Conservation (phyloP, 768 basidiomycete genomes). For the Solioccasus polychromus region DNA sequence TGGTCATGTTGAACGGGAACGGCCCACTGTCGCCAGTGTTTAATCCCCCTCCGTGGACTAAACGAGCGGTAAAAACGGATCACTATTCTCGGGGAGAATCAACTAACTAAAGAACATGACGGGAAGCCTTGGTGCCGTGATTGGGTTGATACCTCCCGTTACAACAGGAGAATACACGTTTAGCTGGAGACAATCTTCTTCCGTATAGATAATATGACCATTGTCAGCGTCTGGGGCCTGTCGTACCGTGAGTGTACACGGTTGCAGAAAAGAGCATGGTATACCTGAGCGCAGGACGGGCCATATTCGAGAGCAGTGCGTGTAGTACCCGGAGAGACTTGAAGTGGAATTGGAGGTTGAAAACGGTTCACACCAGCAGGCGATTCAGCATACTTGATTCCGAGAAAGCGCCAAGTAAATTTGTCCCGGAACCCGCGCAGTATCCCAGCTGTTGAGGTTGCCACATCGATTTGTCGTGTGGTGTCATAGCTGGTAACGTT, state of each 20-base stretch:
- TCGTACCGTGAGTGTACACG: background rate
- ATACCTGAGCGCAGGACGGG: constrained; percentile 18
- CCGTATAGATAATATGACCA: constrained; percentile 3
- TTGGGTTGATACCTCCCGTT: background rate
- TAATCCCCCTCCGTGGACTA: constrained; percentile 21
- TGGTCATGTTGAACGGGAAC: constrained; percentile 21
- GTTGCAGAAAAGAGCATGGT: too few relatives aligned
- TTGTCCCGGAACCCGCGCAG: constrained; percentile 18
- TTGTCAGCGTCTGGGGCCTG: constrained; percentile 17
- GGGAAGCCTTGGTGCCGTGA: constrained; percentile 8
- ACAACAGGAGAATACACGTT: constrained; percentile 18
- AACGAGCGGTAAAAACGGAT: background rate
- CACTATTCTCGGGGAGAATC: too few relatives aligned
- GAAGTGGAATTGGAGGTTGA: constrained; percentile 10
- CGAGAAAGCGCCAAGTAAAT: constrained; percentile 18
- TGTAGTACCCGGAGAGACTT: constrained; percentile 1
- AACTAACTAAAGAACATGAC: constrained; percentile 20
- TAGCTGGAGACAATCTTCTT: constrained; percentile 20
- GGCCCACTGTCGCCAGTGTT: constrained; percentile 16
- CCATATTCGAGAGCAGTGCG: constrained; percentile 12
- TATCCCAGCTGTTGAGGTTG: constrained; percentile 15
- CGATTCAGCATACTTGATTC: constrained; percentile 13
- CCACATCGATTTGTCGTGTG: constrained; percentile 11
- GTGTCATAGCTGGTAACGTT: constrained; percentile 18
- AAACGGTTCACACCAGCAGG: constrained; percentile 9